Conservation (phyloP, 2,329 filamentous ascomycete genomes). For the Colletotrichum musicola region DNA sequence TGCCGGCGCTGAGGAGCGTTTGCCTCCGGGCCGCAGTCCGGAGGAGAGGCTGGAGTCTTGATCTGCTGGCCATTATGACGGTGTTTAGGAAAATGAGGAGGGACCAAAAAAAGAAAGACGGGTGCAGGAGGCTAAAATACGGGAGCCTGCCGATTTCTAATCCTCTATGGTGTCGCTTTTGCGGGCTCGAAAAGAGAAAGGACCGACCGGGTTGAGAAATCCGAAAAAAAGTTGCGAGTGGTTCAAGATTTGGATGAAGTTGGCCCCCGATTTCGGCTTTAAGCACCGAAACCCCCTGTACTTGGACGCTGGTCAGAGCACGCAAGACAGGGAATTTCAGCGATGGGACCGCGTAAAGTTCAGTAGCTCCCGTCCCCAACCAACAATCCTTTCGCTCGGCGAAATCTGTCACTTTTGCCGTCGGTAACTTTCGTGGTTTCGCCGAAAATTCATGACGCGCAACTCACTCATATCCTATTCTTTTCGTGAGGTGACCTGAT, state of each 20-base stretch:
- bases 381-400: slow-evolving; percentile 9
- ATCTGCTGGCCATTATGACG: slow-evolving; percentile 40
- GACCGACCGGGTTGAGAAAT: background rate
- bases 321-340: background rate
- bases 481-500: background rate
- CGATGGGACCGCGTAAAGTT: slow-evolving; percentile 3
- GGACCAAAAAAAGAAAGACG: slow-evolving; percentile 8
- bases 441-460: background rate
- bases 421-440: slow-evolving; percentile 13
- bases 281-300: slow-evolving; percentile 15
- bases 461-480: background rate
- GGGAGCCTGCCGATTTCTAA: background rate
- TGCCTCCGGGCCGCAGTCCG: slow-evolving; percentile 39
- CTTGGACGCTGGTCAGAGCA: background rate
- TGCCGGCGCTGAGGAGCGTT: slow-evolving; percentile 31
- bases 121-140: background rate
- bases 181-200: background rate
- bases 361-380: slow-evolving; percentile 3
- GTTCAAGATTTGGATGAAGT: slow-evolving; percentile 13
- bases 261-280: slow-evolving; percentile 36
- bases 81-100: background rate
- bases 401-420: slow-evolving; percentile 18
- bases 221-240: slow-evolving; percentile 16
- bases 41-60: slow-evolving; percentile 39
- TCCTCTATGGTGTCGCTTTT: background rate